Percentiles rank a stretch among this genome's conserved stretches.
These are phyloP conservation scores for Acacia melanoxylon DNA, from an alignment of 306 rosid species.

Conservation along the genomic window DNA sequence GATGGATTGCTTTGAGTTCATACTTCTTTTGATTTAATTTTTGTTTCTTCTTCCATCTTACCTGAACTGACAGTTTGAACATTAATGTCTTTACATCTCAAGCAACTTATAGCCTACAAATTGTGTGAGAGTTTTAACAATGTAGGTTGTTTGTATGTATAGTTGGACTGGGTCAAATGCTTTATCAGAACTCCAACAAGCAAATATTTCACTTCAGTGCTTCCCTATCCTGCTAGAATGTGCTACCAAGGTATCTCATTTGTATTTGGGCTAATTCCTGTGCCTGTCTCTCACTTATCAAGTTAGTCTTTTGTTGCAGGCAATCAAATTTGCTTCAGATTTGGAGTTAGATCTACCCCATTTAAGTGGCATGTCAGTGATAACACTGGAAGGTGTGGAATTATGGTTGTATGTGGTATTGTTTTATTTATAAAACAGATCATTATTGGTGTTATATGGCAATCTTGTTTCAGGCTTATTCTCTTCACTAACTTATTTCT, in stretches of 20 bases:
- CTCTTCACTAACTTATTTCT: slow-evolving; percentile 84
- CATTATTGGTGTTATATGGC: slow-evolving; percentile 29
- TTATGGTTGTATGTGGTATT: slow-evolving; percentile 13
- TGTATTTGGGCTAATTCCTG: slow-evolving; percentile 28
- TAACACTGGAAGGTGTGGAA: slow-evolving; percentile 76
- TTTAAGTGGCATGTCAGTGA: slow-evolving; percentile 82
- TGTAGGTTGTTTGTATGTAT: slow-evolving; percentile 26
- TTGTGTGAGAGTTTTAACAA: slow-evolving; percentile 19
- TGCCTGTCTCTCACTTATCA: slow-evolving; percentile 27
- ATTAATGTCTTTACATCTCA: slow-evolving; percentile 7
- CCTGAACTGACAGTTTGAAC: slow-evolving; percentile 18
- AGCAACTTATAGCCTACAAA: slow-evolving; percentile 17
- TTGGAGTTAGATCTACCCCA: slow-evolving; percentile 54
- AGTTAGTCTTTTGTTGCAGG: slow-evolving; percentile 51
- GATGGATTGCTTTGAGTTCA: slow-evolving; percentile 20
- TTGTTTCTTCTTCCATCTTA: not conserved
- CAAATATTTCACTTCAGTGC: slow-evolving; percentile 78
- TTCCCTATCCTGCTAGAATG: slow-evolving; percentile 87
- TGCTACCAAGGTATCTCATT: slow-evolving; percentile 70
- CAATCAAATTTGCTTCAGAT: slow-evolving; percentile 82
- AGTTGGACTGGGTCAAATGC: slow-evolving; percentile 98
- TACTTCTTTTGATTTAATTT: not conserved
- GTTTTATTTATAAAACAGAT: slow-evolving; percentile 25
- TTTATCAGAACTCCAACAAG: slow-evolving; percentile 79
- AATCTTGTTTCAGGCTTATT: slow-evolving; percentile 68